phyloP scores from a whole-genome alignment of 352 stramenopile species.

The Thalassiosira sp. region DNA sequence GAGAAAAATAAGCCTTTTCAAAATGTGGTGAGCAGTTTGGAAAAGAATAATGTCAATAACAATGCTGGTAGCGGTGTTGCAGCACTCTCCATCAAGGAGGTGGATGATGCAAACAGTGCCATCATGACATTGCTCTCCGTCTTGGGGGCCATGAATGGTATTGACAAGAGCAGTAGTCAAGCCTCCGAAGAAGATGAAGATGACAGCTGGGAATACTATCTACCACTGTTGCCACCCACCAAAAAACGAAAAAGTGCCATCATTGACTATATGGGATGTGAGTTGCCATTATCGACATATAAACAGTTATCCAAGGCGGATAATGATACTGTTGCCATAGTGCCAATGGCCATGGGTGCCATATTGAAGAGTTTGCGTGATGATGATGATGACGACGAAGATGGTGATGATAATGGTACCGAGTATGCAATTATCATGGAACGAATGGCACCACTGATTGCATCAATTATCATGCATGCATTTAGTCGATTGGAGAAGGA shows the following conservation, averaged over 20 bases:
- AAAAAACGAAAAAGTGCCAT: slow-evolving; percentile 7
- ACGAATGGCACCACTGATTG: slow-evolving; percentile 33
- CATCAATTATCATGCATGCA: slow-evolving; percentile 38
- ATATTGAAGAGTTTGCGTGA: slow-evolving; percentile 14
- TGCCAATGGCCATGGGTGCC: slow-evolving; percentile 22
- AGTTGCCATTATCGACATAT: slow-evolving; percentile 50
- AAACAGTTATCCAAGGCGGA: slow-evolving; percentile 21
- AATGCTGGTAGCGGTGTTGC: neutral
- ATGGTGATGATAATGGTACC: too few species aligned
- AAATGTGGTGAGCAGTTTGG: too few species aligned
- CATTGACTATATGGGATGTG: slow-evolving; percentile 50
- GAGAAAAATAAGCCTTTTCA: too few species aligned
- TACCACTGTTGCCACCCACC: slow-evolving; percentile 37
- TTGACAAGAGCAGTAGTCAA: neutral
- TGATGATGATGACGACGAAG: neutral
- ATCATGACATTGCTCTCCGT: slow-evolving; percentile 45
- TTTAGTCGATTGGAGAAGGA: slow-evolving; percentile 38
- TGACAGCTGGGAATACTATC: slow-evolving; percentile 45
- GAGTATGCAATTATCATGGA: too few species aligned
- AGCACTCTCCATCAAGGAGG: neutral
- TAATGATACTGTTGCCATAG: slow-evolving; percentile 18
- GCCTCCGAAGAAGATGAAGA: slow-evolving; percentile 29
- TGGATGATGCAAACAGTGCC: slow-evolving; percentile 45
- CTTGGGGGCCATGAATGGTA: slow-evolving; percentile 26
- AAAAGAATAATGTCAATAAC: neutral